These are phyloP conservation scores for Lippia alba DNA, from an alignment of 305 asterid species.

Conservation along the genomic window DNA sequence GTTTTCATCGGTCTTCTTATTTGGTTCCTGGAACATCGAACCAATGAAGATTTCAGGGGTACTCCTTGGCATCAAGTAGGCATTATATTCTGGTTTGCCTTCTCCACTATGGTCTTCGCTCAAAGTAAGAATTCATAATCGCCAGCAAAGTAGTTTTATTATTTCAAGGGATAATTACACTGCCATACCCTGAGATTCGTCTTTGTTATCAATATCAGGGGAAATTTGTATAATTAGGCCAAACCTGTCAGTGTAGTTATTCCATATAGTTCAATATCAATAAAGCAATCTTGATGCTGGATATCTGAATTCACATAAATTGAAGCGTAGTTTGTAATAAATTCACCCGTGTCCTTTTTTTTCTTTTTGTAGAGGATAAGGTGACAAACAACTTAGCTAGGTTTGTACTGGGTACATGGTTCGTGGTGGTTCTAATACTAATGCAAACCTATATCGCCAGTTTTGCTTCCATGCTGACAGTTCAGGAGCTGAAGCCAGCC, in stretches of 20 bases:
- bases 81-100: conserved; percentile 60
- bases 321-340: no score
- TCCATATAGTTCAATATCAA: no score
- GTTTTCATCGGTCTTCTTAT: conserved; percentile 51
- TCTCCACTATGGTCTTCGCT: conserved; percentile 56
- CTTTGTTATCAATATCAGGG: no score
- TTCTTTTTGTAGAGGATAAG: conserved; percentile 49
- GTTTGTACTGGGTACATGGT: conserved; percentile 60
- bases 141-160: no score
- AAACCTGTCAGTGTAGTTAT: no score
- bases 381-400: conserved; percentile 56
- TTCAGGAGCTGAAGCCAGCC: neutral
- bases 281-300: no score
- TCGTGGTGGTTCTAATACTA: conserved; percentile 54
- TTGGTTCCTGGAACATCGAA: conserved; percentile 67
- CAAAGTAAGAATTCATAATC: conserved; percentile 36
- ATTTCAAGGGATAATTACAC: no score
- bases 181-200: no score
- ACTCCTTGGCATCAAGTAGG: conserved; percentile 57
- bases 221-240: no score
- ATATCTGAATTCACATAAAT: neutral
- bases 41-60: conserved; percentile 62
- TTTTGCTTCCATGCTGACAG: conserved; percentile 68
- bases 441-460: conserved; percentile 61
- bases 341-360: neutral